phyloP scores from a whole-genome alignment of 768 basidiomycete genomes.

The Leccinum longicurvipes region DNA sequence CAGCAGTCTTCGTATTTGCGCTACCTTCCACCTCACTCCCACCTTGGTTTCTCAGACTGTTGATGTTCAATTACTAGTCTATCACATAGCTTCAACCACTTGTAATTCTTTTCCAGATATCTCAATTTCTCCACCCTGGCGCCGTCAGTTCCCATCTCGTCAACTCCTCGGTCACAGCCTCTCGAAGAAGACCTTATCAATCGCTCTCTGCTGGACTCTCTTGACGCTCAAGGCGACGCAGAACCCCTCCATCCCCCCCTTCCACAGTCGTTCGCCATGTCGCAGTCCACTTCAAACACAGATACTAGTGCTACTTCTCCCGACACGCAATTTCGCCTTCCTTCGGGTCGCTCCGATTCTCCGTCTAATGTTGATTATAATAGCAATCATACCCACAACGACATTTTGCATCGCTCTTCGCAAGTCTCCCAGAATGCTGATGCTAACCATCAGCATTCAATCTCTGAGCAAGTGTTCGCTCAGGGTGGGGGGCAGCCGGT shows the following conservation, averaged over 20 bases:
- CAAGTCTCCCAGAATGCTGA: slow-evolving; percentile 26
- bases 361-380: slow-evolving; percentile 39
- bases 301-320: slow-evolving; percentile 51
- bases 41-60: slow-evolving; percentile 36
- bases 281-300: slow-evolving; percentile 48
- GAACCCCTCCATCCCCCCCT: slow-evolving; percentile 47
- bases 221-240: slow-evolving; percentile 81
- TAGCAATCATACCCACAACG: slow-evolving; percentile 35
- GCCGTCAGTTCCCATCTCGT: slow-evolving; percentile 37
- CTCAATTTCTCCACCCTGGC: slow-evolving; percentile 47
- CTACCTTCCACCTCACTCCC: slow-evolving; percentile 31
- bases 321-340: slow-evolving; percentile 50
- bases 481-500: slow-evolving; percentile 35
- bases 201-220: slow-evolving; percentile 76
- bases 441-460: slow-evolving; percentile 33
- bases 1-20: slow-evolving; percentile 35
- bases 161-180: slow-evolving; percentile 34
- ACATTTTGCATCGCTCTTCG: slow-evolving; percentile 26
- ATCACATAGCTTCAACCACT: slow-evolving; percentile 25
- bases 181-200: slow-evolving; percentile 76
- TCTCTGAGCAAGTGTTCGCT: slow-evolving; percentile 29
- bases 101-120: slow-evolving; percentile 28
- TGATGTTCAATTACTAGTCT: slow-evolving; percentile 39
- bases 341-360: slow-evolving; percentile 51
- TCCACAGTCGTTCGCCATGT: slow-evolving; percentile 42